These are phyloP conservation scores for Amphibolis antarctica DNA, from an alignment of 106 monocot species.

Conservation along the genomic window DNA sequence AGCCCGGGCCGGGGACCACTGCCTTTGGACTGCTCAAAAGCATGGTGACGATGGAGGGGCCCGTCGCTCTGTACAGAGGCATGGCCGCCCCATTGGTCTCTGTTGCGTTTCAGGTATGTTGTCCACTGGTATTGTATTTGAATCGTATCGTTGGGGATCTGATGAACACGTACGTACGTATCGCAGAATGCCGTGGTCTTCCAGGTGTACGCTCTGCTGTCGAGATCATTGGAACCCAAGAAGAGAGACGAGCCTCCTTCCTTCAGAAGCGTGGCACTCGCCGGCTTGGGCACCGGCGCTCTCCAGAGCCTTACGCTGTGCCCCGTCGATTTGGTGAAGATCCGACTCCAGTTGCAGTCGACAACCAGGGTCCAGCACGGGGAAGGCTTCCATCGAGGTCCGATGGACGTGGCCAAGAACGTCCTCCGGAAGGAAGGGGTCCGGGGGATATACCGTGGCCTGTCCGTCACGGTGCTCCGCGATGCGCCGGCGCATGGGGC, in stretches of 20 bases:
- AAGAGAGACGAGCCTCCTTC: conserved; percentile 39
- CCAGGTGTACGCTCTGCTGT: conserved; percentile 72
- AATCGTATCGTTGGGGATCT: too few species aligned
- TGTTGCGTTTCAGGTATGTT: conserved; percentile 65
- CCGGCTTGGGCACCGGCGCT: conserved; percentile 69
- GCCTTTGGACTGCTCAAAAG: conserved; percentile 41
- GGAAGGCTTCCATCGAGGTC: conserved; percentile 21
- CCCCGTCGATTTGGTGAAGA: conserved; percentile 88
- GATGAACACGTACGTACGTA: not conserved
- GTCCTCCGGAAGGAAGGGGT: conserved; percentile 56
- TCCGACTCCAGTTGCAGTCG: conserved; percentile 65
- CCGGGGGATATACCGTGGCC: conserved; percentile 63
- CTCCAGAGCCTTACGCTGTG: conserved; percentile 63
- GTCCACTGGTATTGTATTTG: too few species aligned
- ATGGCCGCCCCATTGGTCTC: conserved; percentile 86
- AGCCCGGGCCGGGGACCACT: conserved; percentile 33
- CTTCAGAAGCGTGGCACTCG: conserved; percentile 57
- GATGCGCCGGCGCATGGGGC: conserved; percentile 82
- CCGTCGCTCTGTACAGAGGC: conserved; percentile 70
- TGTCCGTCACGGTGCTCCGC: conserved; percentile 55
- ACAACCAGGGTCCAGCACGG: conserved; percentile 4
- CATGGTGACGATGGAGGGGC: conserved; percentile 70
- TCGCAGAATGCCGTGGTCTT: conserved; percentile 91
- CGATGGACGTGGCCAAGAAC: conserved; percentile 39
- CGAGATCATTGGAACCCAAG: conserved; percentile 40